Evolutionary conservation across 305 asterid species (phyloP).

Genomic region (Solanum chacoense): DNA sequence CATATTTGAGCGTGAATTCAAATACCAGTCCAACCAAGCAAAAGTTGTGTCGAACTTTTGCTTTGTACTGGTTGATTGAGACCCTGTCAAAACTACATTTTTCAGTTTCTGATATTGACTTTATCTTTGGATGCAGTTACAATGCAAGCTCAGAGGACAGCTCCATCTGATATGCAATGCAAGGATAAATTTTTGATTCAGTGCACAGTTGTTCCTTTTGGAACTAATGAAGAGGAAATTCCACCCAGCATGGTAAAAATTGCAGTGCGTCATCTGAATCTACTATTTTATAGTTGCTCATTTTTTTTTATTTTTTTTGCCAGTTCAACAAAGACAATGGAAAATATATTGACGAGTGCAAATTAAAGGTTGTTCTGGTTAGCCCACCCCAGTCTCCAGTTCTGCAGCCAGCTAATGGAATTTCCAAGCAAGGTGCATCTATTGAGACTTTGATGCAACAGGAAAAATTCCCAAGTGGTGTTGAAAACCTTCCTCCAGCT

Average conservation of each 20-base stretch:
- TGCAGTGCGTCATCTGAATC: constrained; percentile 1
- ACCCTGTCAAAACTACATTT: not conserved
- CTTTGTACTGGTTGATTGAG: not conserved
- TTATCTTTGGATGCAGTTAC: constrained; percentile 40
- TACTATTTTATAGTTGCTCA: constrained; percentile 2
- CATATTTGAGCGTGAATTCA: not conserved
- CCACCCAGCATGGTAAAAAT: constrained; percentile 55
- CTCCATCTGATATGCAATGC: constrained; percentile 58
- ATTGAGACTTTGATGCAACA: constrained; percentile 19
- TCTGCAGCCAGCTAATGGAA: constrained; percentile 47
- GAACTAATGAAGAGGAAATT: constrained; percentile 62
- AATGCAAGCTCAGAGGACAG: constrained; percentile 76
- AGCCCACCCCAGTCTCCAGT: constrained; percentile 40
- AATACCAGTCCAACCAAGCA: not conserved
- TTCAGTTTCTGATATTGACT: constrained; percentile 3
- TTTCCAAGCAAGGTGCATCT: constrained; percentile 42
- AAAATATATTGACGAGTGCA: constrained; percentile 65
- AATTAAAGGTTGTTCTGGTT: constrained; percentile 63
- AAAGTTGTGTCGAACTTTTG: not conserved
- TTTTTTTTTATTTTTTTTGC: constrained; percentile 1
- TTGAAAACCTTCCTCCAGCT: constrained; percentile 28
- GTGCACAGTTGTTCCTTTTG: constrained; percentile 63
- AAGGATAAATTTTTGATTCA: constrained; percentile 86
- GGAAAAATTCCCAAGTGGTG: constrained; percentile 34
- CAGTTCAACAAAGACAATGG: constrained; percentile 58